These are phyloP conservation scores for Teunomyces kruisii DNA, from an alignment of 805 yeast genomes.

Conservation along the genomic window DNA sequence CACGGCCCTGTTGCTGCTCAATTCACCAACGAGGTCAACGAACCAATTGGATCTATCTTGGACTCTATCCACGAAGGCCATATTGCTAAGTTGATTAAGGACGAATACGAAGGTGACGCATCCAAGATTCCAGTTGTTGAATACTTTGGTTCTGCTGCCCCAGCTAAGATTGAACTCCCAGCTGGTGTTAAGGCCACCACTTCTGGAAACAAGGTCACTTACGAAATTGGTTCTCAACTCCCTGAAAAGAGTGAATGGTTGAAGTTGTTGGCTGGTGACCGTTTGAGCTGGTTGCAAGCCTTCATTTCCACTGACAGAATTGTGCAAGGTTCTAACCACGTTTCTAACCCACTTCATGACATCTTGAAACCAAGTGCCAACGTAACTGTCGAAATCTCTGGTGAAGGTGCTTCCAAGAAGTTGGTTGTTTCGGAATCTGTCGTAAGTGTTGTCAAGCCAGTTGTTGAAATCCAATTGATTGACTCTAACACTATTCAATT, in stretches of 20 bases:
- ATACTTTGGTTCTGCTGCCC: slow-evolving; percentile 71
- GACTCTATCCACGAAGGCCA: slow-evolving; percentile 91
- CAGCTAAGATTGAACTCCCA: slow-evolving; percentile 27
- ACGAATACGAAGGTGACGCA: slow-evolving; percentile 68
- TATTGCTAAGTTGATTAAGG: slow-evolving; percentile 64
- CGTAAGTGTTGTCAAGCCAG: slow-evolving; percentile 67
- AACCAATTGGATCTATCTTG: slow-evolving; percentile 88
- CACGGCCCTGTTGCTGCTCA: slow-evolving; percentile 99
- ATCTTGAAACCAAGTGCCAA: slow-evolving; percentile 73
- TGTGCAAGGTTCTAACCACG: slow-evolving; percentile 83
- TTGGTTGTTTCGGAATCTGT: slow-evolving; percentile 68
- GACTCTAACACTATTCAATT: slow-evolving; percentile 59
- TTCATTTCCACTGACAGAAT: slow-evolving; percentile 74
- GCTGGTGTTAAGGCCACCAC: slow-evolving; percentile 34
- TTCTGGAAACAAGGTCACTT: slow-evolving; percentile 16
- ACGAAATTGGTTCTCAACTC: slow-evolving; percentile 37
- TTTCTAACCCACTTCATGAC: slow-evolving; percentile 73
- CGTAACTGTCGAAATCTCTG: slow-evolving; percentile 59
- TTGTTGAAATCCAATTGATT: slow-evolving; percentile 59
- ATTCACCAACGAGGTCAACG: slow-evolving; percentile 81
- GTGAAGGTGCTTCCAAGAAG: slow-evolving; percentile 52
- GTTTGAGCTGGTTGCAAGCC: slow-evolving; percentile 88
- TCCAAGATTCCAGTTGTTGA: slow-evolving; percentile 83
- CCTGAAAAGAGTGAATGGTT: slow-evolving; percentile 60
- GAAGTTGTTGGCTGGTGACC: slow-evolving; percentile 72